Evolutionary conservation across 2,329 filamentous ascomycete species (phyloP).

Genomic region (Aspergillus ibericus): DNA sequence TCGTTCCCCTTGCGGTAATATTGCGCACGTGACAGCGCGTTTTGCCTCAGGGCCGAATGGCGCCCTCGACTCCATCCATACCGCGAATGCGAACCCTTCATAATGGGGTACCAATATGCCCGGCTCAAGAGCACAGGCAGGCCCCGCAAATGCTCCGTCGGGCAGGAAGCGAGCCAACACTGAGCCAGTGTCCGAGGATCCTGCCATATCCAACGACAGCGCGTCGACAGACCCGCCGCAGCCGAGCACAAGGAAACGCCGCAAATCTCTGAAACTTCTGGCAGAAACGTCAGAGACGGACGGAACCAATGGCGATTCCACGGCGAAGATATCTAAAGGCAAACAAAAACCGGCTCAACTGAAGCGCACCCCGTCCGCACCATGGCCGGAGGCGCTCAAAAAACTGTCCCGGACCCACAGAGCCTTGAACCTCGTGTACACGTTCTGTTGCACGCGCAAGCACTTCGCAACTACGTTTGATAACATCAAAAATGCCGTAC

Average conservation of each 20-base stretch:
- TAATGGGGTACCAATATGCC: slow-evolving; percentile 29
- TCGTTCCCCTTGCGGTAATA: not conserved
- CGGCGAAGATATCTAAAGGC: not conserved
- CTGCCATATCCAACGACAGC: slow-evolving; percentile 12
- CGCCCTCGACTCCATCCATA: not conserved
- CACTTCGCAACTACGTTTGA: slow-evolving; percentile 90
- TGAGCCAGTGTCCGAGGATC: slow-evolving; percentile 5
- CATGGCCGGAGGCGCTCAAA: slow-evolving; percentile 76
- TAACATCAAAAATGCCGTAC: slow-evolving; percentile 80
- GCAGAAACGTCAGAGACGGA: not conserved
- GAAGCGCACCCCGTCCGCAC: slow-evolving; percentile 41
- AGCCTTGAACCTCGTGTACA: slow-evolving; percentile 89
- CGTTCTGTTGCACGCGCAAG: slow-evolving; percentile 90
- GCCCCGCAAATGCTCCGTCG: not conserved
- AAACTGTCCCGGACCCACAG: slow-evolving; percentile 73
- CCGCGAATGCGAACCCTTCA: slow-evolving; percentile 1
- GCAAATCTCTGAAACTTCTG: not conserved
- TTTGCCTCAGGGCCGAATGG: not conserved
- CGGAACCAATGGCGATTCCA: not conserved
- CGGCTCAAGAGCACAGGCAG: slow-evolving; percentile 7
- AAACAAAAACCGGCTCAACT: slow-evolving; percentile 4
- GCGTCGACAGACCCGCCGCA: slow-evolving; percentile 12
- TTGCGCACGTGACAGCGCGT: not conserved
- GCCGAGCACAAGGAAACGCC: slow-evolving; percentile 7
- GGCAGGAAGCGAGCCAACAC: slow-evolving; percentile 23